These are phyloP conservation scores for Soucietia sequanensis DNA, from an alignment of 805 yeast genomes.

Conservation along the genomic window DNA sequence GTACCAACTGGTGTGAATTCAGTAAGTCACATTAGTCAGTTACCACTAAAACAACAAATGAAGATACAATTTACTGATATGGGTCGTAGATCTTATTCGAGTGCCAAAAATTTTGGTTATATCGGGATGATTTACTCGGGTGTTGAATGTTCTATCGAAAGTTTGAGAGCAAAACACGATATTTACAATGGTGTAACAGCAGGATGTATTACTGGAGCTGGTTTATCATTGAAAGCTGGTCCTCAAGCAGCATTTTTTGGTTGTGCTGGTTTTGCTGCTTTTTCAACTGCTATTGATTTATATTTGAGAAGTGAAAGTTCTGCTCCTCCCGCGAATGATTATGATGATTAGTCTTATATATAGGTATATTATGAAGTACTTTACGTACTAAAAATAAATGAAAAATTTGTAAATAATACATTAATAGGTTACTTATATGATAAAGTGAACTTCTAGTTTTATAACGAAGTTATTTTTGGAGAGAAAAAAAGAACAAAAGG, in stretches of 20 bases:
- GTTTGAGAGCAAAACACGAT: conserved; percentile 85
- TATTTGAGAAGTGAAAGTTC: conserved; percentile 83
- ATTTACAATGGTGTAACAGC: conserved; percentile 89
- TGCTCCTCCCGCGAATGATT: conserved; percentile 84
- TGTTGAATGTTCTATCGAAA: conserved; percentile 86
- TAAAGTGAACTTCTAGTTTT: no score
- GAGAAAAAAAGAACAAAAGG: no score
- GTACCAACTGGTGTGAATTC: conserved; percentile 64
- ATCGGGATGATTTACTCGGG: conserved; percentile 91
- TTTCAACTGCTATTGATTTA: conserved; percentile 83
- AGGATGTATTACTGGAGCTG: conserved; percentile 97
- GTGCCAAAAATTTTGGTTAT: conserved; percentile 92
- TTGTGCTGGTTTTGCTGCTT: conserved; percentile 97
- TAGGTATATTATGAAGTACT: no score
- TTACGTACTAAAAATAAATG: no score
- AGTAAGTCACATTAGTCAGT: conserved; percentile 64
- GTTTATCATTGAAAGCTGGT: conserved; percentile 86
- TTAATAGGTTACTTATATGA: no score
- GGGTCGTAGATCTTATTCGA: conserved; percentile 83
- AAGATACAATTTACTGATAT: conserved; percentile 86
- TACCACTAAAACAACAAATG: conserved; percentile 92
- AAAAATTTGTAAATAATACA: no score
- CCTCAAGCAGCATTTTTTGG: conserved; percentile 91
- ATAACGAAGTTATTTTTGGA: no score
- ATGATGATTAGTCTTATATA: conserved; percentile 47